Base-by-base conservation (phyloP, 352 stramenopile species). In the Globisporangium yorkense region DNA sequence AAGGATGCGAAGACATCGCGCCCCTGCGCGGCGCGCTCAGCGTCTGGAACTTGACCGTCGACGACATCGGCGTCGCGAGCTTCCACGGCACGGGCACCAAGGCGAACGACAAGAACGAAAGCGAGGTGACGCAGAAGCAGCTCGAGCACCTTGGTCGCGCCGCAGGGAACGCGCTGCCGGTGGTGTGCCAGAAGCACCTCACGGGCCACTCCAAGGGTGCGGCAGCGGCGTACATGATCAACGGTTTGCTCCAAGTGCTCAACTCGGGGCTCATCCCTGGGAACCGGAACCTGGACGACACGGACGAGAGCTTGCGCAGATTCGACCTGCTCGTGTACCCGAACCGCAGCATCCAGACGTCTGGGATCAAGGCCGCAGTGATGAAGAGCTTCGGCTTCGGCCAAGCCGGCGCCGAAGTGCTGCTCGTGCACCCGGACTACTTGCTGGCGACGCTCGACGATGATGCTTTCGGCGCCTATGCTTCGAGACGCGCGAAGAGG, bases 51-150 rank as follows among this genome's bases (percentile, higher is more conserved):
- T 59, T 95, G 54, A 77, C 72, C 12, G 62, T 92, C 35, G 81
- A 96, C 31, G 87, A 95, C 63, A 49, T 96, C 40, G 84, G 79
- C n/a, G 84, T 87, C 13, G 73, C 77, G 9, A 92, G 80, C 62
- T 94, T 96, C 70, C 72, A 96, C 56, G 84, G 80, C n/a, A 95
- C 85, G 8, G 80, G 84, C 21, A 94, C 84, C 37, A 94, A 68
- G 49, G 80, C 77, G 13, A 96, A 95, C 61, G 87, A 96, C 67
- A 87, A 80, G 73, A 94, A 95, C 49, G 85, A 96, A 52, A 94
- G 83, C 49, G 84, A 92, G 29, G 85, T 96, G 50, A 89, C 82
- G 0, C 83, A 96, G 61, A 89, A 89, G 67, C 83, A 96, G 56
- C 77, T 94, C 52, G 50, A 68, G 61, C 84, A 93, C 57, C 67